Conservation (phyloP, 2,329 filamentous ascomycete genomes). For the Neocatenulostroma microsporum region DNA sequence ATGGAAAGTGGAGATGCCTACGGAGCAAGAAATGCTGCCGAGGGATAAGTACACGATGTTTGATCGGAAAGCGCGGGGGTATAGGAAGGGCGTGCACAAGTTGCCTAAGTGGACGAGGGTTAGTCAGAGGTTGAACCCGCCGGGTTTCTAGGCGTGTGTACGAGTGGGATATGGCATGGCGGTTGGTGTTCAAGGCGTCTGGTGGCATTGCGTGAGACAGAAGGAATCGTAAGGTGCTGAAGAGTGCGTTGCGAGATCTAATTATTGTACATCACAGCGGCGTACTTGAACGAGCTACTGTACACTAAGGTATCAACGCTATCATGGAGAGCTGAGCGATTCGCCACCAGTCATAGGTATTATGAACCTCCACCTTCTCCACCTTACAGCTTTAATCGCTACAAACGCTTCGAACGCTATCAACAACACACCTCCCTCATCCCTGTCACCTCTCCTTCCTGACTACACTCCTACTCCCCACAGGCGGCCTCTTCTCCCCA, state of each 20-base stretch:
- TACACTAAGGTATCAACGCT: too few relatives aligned
- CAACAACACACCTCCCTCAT: too few relatives aligned
- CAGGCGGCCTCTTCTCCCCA: slow-evolving; percentile 48
- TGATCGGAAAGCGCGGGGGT: slow-evolving; percentile 89
- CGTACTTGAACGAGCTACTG: not conserved
- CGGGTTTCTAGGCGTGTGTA: slow-evolving; percentile 63
- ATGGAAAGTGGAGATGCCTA: slow-evolving; percentile 96
- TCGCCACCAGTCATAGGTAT: too few relatives aligned
- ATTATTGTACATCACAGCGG: not conserved
- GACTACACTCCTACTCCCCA: slow-evolving; percentile 26
- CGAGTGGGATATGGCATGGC: too few relatives aligned
- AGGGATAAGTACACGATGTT: slow-evolving; percentile 98
- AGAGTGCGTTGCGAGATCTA: too few relatives aligned
- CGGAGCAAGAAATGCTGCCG: slow-evolving; percentile 88
- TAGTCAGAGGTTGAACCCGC: slow-evolving; percentile 86
- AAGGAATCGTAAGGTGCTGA: too few relatives aligned
- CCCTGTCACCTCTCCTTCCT: slow-evolving; percentile 18
- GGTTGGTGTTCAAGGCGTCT: too few relatives aligned
- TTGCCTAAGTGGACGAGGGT: slow-evolving; percentile 79
- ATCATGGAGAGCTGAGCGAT: too few relatives aligned
- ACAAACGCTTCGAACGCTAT: too few relatives aligned
- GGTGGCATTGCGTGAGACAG: not conserved
- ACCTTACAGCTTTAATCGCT: too few relatives aligned
- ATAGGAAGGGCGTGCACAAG: slow-evolving; percentile 92
- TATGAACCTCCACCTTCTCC: too few relatives aligned